Evolutionary conservation across 495 filamentous ascomycete genomes (phyloP).

Genomic region (Penicillium soppii): DNA sequence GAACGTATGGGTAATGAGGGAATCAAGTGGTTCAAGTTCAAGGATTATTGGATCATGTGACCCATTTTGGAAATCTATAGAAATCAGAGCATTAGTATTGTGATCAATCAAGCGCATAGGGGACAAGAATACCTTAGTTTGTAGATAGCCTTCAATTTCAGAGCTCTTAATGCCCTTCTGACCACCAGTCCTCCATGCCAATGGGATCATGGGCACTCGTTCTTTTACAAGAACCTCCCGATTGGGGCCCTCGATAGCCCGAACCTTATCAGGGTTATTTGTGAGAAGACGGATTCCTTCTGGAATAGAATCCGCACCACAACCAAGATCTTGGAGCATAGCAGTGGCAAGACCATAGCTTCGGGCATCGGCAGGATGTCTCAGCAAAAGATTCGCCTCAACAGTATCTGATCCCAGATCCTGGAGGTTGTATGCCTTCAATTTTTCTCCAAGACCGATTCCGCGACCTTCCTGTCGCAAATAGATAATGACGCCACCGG

Average conservation of each 20-base stretch:
- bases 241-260: slow-evolving; percentile 88
- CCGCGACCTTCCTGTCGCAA: slow-evolving; percentile 93
- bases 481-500: slow-evolving; percentile 91
- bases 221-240: slow-evolving; percentile 86
- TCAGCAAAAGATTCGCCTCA: slow-evolving; percentile 86
- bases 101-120: neutral
- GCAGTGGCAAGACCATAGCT: slow-evolving; percentile 94
- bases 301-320: slow-evolving; percentile 56
- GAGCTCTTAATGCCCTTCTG: slow-evolving; percentile 78
- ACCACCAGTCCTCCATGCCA: slow-evolving; percentile 82
- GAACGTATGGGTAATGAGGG: slow-evolving; percentile 4
- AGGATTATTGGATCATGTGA: slow-evolving; percentile 57
- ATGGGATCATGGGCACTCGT: slow-evolving; percentile 91
- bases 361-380: slow-evolving; percentile 91
- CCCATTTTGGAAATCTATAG: slow-evolving; percentile 68
- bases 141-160: slow-evolving; percentile 90
- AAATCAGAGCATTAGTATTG: slow-evolving; percentile 5
- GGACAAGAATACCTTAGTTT: slow-evolving; percentile 69
- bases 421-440: slow-evolving; percentile 97
- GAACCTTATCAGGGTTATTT: slow-evolving; percentile 98
- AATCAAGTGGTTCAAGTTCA: slow-evolving; percentile 1
- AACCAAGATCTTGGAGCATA: slow-evolving; percentile 83
- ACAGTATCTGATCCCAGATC: slow-evolving; percentile 95
- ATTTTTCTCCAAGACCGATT: slow-evolving; percentile 90
- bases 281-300: slow-evolving; percentile 80